These are phyloP conservation scores for Xenoacremonium recifei DNA, from an alignment of 2,329 filamentous ascomycete genomes.

Conservation along the genomic window DNA sequence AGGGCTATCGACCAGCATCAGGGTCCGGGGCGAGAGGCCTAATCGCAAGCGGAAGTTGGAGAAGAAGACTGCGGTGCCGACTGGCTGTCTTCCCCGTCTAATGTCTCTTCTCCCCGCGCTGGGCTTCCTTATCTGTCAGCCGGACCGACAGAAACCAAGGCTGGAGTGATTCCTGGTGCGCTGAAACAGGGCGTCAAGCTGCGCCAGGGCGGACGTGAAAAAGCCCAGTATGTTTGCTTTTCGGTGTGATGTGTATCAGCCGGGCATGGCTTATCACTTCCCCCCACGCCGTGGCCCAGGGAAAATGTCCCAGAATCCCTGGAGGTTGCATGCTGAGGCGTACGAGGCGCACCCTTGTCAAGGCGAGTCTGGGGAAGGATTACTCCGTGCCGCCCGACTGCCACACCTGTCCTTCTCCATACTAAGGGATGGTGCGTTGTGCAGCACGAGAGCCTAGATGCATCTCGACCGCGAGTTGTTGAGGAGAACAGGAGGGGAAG, in stretches of 20 bases:
- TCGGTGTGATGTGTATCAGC: slow-evolving; percentile 16
- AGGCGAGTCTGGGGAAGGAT: slow-evolving; percentile 21
- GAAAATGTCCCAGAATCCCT: slow-evolving; percentile 15
- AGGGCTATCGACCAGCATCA: slow-evolving; percentile 17
- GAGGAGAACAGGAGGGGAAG: too few species aligned
- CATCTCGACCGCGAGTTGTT: too few species aligned
- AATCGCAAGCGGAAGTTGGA: slow-evolving; percentile 29
- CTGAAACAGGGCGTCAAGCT: slow-evolving; percentile 14
- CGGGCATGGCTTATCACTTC: slow-evolving; percentile 17
- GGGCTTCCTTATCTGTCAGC: slow-evolving; percentile 23
- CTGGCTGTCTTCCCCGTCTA: background rate
- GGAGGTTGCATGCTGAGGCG: slow-evolving; percentile 1
- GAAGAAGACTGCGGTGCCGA: slow-evolving; percentile 19
- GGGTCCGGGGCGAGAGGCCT: slow-evolving; percentile 20
- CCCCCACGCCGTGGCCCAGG: slow-evolving; percentile 17
- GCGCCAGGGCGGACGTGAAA: too few species aligned
- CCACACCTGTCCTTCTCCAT: too few species aligned
- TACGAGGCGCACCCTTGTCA: slow-evolving; percentile 2
- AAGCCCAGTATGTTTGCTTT: too few species aligned
- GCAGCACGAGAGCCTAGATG: too few species aligned
- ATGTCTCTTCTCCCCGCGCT: slow-evolving; percentile 1
- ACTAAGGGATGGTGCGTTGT: too few species aligned
- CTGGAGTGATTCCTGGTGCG: slow-evolving; percentile 9
- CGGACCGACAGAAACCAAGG: slow-evolving; percentile 6
- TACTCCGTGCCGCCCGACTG: slow-evolving; percentile 17